Conservation (phyloP, 176 grass and related monocot genomes). For the Saccharum spontaneum region DNA sequence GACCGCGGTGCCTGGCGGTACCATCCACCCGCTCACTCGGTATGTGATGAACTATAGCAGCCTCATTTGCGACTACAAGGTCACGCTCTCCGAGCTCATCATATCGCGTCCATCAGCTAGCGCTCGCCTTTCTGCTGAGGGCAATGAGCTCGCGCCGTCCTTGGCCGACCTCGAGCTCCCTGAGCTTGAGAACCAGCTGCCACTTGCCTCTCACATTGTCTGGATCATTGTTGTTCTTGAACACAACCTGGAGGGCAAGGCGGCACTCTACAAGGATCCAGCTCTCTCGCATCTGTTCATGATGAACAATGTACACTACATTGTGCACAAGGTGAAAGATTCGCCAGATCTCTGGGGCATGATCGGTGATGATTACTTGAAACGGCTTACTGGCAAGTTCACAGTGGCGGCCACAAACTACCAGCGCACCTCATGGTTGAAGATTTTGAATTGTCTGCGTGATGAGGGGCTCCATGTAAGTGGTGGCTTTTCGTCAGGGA, state of each 20-base stretch:
- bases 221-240: constrained; percentile 91
- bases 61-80: constrained; percentile 88
- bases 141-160: constrained; percentile 41
- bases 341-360: constrained; percentile 68
- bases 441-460: constrained; percentile 75
- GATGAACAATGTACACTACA: constrained; percentile 98
- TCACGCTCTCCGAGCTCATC: constrained; percentile 71
- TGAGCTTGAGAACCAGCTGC: constrained; percentile 63
- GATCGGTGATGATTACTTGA: constrained; percentile 83
- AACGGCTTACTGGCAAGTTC: constrained; percentile 70
- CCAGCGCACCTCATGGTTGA: constrained; percentile 65
- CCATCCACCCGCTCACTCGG: constrained; percentile 84
- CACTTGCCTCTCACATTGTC: constrained; percentile 68
- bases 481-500: constrained; percentile 73
- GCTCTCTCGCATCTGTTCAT: constrained; percentile 72
- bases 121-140: constrained; percentile 53
- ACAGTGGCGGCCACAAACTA: constrained; percentile 63
- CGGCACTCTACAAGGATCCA: constrained; percentile 68
- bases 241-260: constrained; percentile 82
- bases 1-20: constrained; percentile 73
- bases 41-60: constrained; percentile 97
- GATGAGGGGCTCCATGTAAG: constrained; percentile 87
- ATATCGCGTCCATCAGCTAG: constrained; percentile 62
- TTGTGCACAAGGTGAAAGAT: constrained; percentile 87
- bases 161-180: constrained; percentile 67